These are phyloP conservation scores for Zizania palustris DNA, from an alignment of 202 grass and related monocot species.

Conservation along the genomic window DNA sequence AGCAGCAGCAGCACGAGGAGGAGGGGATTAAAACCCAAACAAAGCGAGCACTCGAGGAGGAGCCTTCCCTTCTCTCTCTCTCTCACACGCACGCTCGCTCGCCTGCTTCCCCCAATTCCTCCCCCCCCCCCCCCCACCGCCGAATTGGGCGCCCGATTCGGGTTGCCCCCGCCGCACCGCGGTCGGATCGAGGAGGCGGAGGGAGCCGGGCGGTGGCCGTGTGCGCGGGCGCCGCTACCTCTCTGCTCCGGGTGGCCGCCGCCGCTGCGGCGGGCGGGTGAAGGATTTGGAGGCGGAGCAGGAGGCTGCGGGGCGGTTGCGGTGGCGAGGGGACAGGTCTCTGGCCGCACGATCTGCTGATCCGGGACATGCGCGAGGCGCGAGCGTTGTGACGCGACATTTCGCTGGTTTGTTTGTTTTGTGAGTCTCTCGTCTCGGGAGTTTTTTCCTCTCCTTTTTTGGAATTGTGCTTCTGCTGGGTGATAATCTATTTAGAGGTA, in stretches of 20 bases:
- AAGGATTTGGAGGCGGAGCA: background rate
- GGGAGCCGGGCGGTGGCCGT: background rate
- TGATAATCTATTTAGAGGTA: slow-evolving; percentile 21
- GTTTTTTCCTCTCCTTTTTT: background rate
- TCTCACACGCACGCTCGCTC: no score
- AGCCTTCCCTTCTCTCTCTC: background rate
- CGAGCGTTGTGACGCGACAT: background rate
- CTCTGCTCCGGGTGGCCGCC: background rate
- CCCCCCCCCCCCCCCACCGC: background rate
- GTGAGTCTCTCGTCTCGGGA: slow-evolving; percentile 32
- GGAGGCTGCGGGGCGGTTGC: background rate
- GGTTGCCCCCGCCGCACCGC: background rate
- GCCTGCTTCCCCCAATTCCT: slow-evolving; percentile 18
- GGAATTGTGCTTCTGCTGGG: background rate
- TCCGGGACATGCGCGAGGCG: slow-evolving; percentile 32
- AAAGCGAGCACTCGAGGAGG: slow-evolving; percentile 13
- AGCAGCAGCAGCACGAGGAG: background rate
- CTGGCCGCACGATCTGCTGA: slow-evolving; percentile 6
- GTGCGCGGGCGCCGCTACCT: background rate
- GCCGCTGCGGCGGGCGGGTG: background rate
- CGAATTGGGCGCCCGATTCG: slow-evolving; percentile 24
- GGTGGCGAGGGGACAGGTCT: background rate
- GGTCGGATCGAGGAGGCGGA: slow-evolving; percentile 5
- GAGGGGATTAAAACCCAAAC: slow-evolving; percentile 36
- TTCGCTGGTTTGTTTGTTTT: background rate